A percentile compares a stretch with the other conserved stretches of the same genome.
phyloP scores from a whole-genome alignment of 441 rosid genomes.

The Gossypium lobatum region DNA sequence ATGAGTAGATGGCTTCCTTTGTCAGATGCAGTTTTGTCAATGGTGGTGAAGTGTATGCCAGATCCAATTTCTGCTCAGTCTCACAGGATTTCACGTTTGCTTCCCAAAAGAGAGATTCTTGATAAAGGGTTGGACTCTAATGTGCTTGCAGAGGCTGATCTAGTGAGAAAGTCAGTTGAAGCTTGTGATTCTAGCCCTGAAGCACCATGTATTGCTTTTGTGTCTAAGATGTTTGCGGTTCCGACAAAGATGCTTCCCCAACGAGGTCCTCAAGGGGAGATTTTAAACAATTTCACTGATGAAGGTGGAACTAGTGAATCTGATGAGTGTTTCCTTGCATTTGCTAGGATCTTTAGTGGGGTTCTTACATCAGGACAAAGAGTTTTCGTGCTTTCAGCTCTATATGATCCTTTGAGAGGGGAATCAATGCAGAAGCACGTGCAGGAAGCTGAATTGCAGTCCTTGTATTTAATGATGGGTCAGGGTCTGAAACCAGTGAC shows the following conservation, averaged over 20 bases:
- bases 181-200: conserved; percentile 58
- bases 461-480: conserved; percentile 95
- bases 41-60: conserved; percentile 80
- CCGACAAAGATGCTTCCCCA: conserved; percentile 74
- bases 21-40: conserved; percentile 77
- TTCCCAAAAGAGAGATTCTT: conserved; percentile 58
- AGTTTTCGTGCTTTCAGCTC: conserved; percentile 68
- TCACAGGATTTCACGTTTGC: conserved; percentile 57
- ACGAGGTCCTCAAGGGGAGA: conserved; percentile 61
- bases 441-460: conserved; percentile 81
- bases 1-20: conserved; percentile 96
- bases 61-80: conserved; percentile 78
- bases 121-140: conserved; percentile 34
- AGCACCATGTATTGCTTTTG: conserved; percentile 75
- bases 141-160: conserved; percentile 60
- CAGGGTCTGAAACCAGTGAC: conserved; percentile 79
- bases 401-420: conserved; percentile 70
- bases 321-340: conserved; percentile 93
- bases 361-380: conserved; percentile 56
- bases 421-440: conserved; percentile 73
- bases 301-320: conserved; percentile 56
- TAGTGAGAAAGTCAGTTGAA: conserved; percentile 70
- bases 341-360: conserved; percentile 92
- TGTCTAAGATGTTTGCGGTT: conserved; percentile 91
- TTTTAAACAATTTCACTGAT: conserved; percentile 42